Percentiles rank a stretch among this genome's conserved stretches.
Evolutionary conservation across 2,329 filamentous ascomycete species (phyloP).

Genomic region (Fusarium dlaminii): DNA sequence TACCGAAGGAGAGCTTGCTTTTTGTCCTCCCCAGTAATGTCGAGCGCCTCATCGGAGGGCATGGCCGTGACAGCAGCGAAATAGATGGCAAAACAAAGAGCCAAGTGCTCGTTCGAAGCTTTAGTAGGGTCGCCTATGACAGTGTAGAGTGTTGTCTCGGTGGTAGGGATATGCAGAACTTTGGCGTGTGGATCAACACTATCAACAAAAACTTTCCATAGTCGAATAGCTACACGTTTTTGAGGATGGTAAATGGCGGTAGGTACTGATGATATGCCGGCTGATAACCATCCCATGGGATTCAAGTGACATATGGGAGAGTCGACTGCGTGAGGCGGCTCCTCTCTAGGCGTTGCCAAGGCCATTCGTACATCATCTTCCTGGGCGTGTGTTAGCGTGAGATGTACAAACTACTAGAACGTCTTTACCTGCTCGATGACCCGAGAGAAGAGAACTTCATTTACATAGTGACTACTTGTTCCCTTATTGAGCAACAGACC

Average conservation of each 20-base stretch:
- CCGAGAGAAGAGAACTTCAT: slow-evolving; percentile 49
- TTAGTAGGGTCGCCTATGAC: slow-evolving; percentile 43
- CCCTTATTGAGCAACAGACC: slow-evolving; percentile 47
- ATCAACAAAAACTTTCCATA: slow-evolving; percentile 46
- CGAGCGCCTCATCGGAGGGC: slow-evolving; percentile 47
- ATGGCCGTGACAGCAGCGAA: slow-evolving; percentile 57
- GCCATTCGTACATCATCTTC: slow-evolving; percentile 41
- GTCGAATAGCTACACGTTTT: slow-evolving; percentile 39
- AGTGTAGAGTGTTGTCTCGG: slow-evolving; percentile 47
- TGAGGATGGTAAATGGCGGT: slow-evolving; percentile 39
- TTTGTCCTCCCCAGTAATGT: slow-evolving; percentile 37
- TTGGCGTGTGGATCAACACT: slow-evolving; percentile 44
- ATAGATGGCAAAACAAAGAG: slow-evolving; percentile 61
- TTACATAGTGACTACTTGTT: slow-evolving; percentile 49
- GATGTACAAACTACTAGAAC: rapidly evolving
- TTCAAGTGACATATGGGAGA: slow-evolving; percentile 43
- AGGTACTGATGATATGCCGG: slow-evolving; percentile 22
- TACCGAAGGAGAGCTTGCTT: slow-evolving; percentile 41
- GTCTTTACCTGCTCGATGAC: slow-evolving; percentile 47
- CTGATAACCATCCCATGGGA: slow-evolving; percentile 47
- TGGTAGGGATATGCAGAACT: slow-evolving; percentile 43
- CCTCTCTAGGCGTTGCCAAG: slow-evolving; percentile 29
- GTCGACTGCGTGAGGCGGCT: not conserved
- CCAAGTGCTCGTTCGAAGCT: slow-evolving; percentile 43
- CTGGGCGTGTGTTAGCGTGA: slow-evolving; percentile 2